A percentile compares a stretch with the other conserved stretches of the same genome.
Evolutionary conservation across 306 rosid species (phyloP).

Genomic region (Prunus campanulata): DNA sequence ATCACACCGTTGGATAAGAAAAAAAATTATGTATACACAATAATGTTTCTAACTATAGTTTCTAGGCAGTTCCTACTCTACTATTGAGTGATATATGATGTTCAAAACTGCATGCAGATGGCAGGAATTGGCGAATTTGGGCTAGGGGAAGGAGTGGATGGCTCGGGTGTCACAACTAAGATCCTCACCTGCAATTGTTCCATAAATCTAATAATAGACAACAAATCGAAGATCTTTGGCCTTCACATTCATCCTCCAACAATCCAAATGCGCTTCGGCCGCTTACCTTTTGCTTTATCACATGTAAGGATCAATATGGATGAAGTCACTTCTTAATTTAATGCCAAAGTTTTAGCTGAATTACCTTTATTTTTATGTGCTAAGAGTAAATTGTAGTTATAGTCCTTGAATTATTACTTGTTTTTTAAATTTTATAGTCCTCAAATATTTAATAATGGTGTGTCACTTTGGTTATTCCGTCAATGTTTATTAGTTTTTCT

Average conservation of each 20-base stretch:
- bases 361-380: not conserved
- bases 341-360: not conserved
- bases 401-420: too few species aligned
- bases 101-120: slow-evolving; percentile 34
- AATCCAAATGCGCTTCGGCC: slow-evolving; percentile 57
- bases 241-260: slow-evolving; percentile 75
- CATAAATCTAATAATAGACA: slow-evolving; percentile 52
- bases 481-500: too few species aligned
- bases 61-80: too few species aligned
- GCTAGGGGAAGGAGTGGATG: slow-evolving; percentile 86
- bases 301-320: slow-evolving; percentile 35
- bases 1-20: too few species aligned
- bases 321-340: not conserved
- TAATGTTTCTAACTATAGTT: too few species aligned
- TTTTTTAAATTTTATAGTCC: too few species aligned
- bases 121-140: slow-evolving; percentile 52
- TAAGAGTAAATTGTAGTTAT: too few species aligned
- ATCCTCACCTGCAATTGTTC: slow-evolving; percentile 65
- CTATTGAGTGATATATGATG: too few species aligned
- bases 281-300: slow-evolving; percentile 63
- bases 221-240: slow-evolving; percentile 78
- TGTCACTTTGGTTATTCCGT: too few species aligned
- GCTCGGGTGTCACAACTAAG: slow-evolving; percentile 79
- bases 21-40: too few species aligned
- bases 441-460: too few species aligned